Evolutionary conservation across 2,329 filamentous ascomycete species (phyloP), one percentile per base, ranked within the genome.

Genomic region (Stemphylium vesicarium): DNA sequence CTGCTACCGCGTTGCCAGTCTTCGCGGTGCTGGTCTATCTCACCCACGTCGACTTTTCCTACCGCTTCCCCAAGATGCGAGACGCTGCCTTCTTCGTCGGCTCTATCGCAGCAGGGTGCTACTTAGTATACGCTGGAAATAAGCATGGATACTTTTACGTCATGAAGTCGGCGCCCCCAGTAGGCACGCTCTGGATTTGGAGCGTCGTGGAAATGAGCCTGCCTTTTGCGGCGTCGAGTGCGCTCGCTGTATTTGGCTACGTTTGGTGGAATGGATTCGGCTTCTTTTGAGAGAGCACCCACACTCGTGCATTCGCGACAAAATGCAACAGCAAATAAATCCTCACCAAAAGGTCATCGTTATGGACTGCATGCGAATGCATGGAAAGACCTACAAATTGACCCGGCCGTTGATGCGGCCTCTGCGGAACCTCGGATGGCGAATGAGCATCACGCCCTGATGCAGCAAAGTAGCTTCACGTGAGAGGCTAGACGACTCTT

Each of bases 101-200:
- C 20, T 86, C 88, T 61, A 75, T 88, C 7, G 73, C 70, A 9
- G 79, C 85, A 0, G 95, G 95, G 1, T 91, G 87, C 76, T 93
- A 92, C 74, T 80, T 97, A 59, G 88, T 98, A 43, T 81, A 90
- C 63, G 86, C 93, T 48, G 92, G 90, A 22, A 98, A 97, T 69
- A 83, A 81, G 26, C 85, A 87, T 62, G 86, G 88, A 4, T 98
- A 97, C 69, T 86, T 96, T 64, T 89, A 90, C 6, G 87, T 96
- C 16, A 93, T 98, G 91, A 96, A 96, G 79, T 87, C 86, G 60
- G 90, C 92, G 0, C 95, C 95, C n/a, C 88, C 92, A 4, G 75
- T 97, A 12, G 95, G 92, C 0, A 94, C 91, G 36, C 75, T 98
- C 15, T 98, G 94, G 93, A 84, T 98, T 4, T 98, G 94, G 92